These are phyloP conservation scores for Strigomonas galati DNA, from an alignment of 208 protist genomes.

Conservation along the genomic window DNA sequence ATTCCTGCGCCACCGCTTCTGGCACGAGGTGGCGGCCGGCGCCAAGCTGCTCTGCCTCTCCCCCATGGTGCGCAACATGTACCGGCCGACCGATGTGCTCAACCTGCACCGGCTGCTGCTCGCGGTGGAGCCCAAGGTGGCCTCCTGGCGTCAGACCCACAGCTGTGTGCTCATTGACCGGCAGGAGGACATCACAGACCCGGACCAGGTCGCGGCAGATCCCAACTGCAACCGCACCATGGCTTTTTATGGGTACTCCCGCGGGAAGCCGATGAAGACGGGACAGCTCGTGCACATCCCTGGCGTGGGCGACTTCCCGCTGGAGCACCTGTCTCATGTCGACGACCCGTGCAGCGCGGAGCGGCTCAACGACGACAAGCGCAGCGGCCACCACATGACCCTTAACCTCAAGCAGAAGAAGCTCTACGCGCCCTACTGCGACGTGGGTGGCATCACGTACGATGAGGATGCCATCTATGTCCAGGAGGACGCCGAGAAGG, in stretches of 20 bases:
- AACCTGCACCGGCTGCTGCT: conserved; percentile 97
- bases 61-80: conserved; percentile 95
- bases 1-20: conserved; percentile 95
- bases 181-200: conserved; percentile 98
- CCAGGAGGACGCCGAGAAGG: conserved; percentile 80
- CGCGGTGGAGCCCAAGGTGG: conserved; percentile 95
- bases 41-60: conserved; percentile 98
- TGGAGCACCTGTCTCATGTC: conserved; percentile 86
- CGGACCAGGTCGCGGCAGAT: conserved; percentile 69
- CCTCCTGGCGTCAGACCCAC: conserved; percentile 97
- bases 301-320: conserved; percentile 97
- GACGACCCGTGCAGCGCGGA: conserved; percentile 96
- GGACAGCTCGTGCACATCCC: conserved; percentile 95
- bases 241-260: conserved; percentile 98
- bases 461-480: conserved; percentile 99
- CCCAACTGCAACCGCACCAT: conserved; percentile 83
- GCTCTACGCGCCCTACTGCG: conserved; percentile 98
- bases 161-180: conserved; percentile 96
- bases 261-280: conserved; percentile 94
- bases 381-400: conserved; percentile 80
- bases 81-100: conserved; percentile 96
- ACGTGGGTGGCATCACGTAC: conserved; percentile 98
- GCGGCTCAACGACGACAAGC: conserved; percentile 23
- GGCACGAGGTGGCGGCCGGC: conserved; percentile 90
- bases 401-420: conserved; percentile 93